phyloP scores from a whole-genome alignment of 345 rosid species.

The Citrus medica region DNA sequence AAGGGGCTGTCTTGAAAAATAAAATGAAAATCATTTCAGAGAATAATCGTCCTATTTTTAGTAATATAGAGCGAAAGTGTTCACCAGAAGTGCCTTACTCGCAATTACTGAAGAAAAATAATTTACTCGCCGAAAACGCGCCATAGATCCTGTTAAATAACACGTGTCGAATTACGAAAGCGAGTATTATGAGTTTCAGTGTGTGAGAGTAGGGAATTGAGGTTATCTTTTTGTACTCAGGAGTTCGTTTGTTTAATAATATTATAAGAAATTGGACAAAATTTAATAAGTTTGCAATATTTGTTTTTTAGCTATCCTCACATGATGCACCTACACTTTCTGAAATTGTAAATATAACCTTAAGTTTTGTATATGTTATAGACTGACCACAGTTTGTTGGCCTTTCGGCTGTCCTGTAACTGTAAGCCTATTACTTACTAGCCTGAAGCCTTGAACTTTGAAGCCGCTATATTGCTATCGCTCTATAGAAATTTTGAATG shows the following conservation, averaged over 20 bases:
- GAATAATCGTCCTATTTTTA: slow-evolving; percentile 4
- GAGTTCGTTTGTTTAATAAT: too few species aligned
- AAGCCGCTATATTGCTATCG: too few species aligned
- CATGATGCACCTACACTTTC: not conserved
- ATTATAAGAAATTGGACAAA: not conserved
- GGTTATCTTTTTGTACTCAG: not conserved
- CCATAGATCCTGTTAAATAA: not conserved
- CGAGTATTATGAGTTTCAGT: not conserved
- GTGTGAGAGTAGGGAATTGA: not conserved
- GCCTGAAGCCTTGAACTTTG: too few species aligned
- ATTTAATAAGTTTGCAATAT: not conserved
- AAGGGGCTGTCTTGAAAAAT: slow-evolving; percentile 17
- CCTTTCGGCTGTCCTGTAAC: not conserved
- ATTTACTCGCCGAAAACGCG: not conserved
- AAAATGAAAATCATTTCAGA: not conserved
- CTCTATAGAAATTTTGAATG: too few species aligned
- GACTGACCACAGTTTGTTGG: not conserved
- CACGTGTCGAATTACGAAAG: not conserved
- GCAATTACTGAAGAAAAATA: not conserved
- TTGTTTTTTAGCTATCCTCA: not conserved
- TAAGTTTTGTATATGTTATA: not conserved
- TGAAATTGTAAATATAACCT: not conserved
- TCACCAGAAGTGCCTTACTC: not conserved
- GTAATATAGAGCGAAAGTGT: not conserved
- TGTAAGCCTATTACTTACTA: too few species aligned